These are phyloP conservation scores for Cyclocybe aegerita DNA, from an alignment of 768 basidiomycete species.

Conservation along the genomic window DNA sequence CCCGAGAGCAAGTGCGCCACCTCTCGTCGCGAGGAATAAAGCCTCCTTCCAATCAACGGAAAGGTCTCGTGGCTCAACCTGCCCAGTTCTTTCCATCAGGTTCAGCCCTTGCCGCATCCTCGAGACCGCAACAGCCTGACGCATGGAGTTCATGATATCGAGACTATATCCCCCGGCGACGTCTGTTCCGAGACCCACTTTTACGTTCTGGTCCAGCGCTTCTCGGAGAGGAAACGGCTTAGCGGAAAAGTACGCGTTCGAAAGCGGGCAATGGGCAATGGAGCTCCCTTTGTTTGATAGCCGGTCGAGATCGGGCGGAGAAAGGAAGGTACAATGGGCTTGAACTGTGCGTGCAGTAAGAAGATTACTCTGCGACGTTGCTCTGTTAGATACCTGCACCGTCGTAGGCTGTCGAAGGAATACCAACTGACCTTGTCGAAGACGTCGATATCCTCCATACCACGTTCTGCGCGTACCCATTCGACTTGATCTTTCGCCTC, in stretches of 20 bases:
- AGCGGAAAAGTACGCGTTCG: constrained; percentile 85
- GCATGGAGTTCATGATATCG: constrained; percentile 79
- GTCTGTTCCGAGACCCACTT: constrained; percentile 82
- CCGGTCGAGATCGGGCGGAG: constrained; percentile 45
- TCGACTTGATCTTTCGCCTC: constrained; percentile 77
- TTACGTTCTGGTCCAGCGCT: constrained; percentile 60
- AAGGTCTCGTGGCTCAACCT: constrained; percentile 23
- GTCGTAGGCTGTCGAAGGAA: neutral
- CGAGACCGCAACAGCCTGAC: constrained; percentile 72
- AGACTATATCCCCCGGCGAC: constrained; percentile 84
- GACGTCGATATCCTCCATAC: constrained; percentile 69
- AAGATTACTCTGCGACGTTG: constrained; percentile 48
- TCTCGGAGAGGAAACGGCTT: constrained; percentile 69
- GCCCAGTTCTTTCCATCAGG: neutral
- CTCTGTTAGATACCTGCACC: neutral
- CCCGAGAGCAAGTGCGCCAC: constrained; percentile 72
- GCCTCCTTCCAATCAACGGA: constrained; percentile 81
- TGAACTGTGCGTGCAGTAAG: constrained; percentile 69
- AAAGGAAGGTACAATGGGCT: constrained; percentile 87
- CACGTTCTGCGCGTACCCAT: constrained; percentile 62
- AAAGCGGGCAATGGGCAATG: constrained; percentile 86
- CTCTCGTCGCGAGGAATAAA: constrained; percentile 78
- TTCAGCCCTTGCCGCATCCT: constrained; percentile 59
- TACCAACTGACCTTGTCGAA: constrained; percentile 59
- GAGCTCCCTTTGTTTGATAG: constrained; percentile 53